phyloP scores from a whole-genome alignment of 106 monocot genomes.

The Allium sativum region DNA sequence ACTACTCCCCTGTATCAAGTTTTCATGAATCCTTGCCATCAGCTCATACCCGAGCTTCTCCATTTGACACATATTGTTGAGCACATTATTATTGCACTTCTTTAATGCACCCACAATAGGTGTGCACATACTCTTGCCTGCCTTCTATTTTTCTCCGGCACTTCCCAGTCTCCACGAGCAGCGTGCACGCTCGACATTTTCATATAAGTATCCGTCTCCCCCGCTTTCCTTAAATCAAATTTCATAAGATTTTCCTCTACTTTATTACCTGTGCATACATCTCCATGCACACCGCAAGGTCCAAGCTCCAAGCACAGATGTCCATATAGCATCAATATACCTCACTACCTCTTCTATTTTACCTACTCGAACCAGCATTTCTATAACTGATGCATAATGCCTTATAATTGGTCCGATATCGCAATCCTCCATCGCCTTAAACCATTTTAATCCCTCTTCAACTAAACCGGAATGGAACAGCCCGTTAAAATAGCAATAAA shows the following conservation, averaged over 20 bases:
- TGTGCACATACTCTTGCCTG: conserved; percentile 29
- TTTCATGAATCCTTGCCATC: no score
- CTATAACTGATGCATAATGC: conserved; percentile 58
- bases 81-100: no score
- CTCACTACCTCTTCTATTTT: conserved; percentile 35
- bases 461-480: conserved; percentile 68
- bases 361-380: conserved; percentile 59
- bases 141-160: conserved; percentile 17
- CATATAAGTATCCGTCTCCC: conserved; percentile 32
- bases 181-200: conserved; percentile 40
- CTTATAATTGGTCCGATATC: conserved; percentile 34
- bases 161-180: conserved; percentile 35
- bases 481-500: conserved; percentile 51
- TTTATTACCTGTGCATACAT: conserved; percentile 20
- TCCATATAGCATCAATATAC: conserved; percentile 55
- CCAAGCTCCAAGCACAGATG: conserved; percentile 59
- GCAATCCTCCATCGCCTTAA: conserved; percentile 42
- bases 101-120: no score
- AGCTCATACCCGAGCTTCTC: no score
- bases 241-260: conserved; percentile 26
- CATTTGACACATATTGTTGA: no score
- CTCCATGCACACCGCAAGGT: conserved; percentile 31
- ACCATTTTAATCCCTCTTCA: conserved; percentile 51
- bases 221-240: conserved; percentile 16
- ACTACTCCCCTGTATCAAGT: no score